Evolutionary conservation across 2,329 filamentous ascomycete species (phyloP), one percentile per base, ranked within the genome.

Genomic region (Beauveria brongniartii): DNA sequence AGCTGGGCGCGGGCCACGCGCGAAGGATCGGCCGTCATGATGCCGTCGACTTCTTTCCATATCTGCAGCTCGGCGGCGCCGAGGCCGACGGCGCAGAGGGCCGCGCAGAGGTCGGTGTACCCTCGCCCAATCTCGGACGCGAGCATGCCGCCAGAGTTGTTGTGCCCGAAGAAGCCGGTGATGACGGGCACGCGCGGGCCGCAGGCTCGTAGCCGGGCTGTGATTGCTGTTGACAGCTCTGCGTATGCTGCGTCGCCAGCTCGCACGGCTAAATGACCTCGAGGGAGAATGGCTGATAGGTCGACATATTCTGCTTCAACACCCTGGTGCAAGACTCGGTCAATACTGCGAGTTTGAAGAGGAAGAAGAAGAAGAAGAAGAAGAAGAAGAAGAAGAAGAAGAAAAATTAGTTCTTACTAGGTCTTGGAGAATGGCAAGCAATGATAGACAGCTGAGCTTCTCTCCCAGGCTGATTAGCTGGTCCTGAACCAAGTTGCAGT

Each of bases 31-130:
- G 82, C 81, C 3, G 82, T 87, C 75, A 96, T 94, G 71, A 97
- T 95, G 61, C 91, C 92, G 73, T 97, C 93, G 7, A 99, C 94
- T 73, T 99, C 94, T 78, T 99, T 99, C 94, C 94, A 59, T 2
- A 59, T 41, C 14, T 50, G 41, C 34, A 59, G 44, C 30, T 18
- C 34, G 2, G 26, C 46, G 22, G 55, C 47, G 44, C 34, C 44
- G n/a, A 59, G 44, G 14, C 55, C 55, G 22, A 59, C 30, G 22
- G 44, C 55, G 28, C 28, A 30, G 5, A 59, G 55, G 10, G 55
- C 40, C 6, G 57, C 57, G 57, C 57, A 60, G 9, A 60, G 40
- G 26, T 60, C 57, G 3, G 57, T 44, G n/a, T 60, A 60, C 5
- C 57, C 57, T 3, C 57, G 47, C 9, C 57, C 57, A 43, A 60